Conservation (phyloP, 2,329 filamentous ascomycete species). For the Elsinoe perseae region DNA sequence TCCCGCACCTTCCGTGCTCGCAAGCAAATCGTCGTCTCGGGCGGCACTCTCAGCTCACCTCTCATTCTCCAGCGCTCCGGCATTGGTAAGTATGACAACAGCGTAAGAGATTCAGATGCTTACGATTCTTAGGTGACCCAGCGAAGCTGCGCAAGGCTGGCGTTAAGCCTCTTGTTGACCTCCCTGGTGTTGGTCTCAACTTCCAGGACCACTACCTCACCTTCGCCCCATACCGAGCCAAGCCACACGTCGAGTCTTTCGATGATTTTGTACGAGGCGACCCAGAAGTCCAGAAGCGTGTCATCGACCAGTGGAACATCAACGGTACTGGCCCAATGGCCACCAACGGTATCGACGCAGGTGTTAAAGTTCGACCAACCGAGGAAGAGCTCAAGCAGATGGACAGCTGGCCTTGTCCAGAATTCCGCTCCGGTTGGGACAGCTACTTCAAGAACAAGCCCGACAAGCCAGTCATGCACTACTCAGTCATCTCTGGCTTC, state of each 20-base stretch:
- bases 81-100: slow-evolving; percentile 38
- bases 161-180: slow-evolving; percentile 60
- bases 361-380: slow-evolving; percentile 68
- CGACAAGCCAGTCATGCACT: slow-evolving; percentile 83
- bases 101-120: not conserved
- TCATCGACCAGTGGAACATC: slow-evolving; percentile 69
- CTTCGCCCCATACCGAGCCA: slow-evolving; percentile 63
- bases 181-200: slow-evolving; percentile 66
- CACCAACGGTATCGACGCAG: slow-evolving; percentile 73
- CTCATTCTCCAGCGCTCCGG: slow-evolving; percentile 69
- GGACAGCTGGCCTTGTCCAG: slow-evolving; percentile 63
- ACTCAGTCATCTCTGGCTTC: slow-evolving; percentile 62
- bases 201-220: slow-evolving; percentile 72
- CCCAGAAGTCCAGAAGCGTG: slow-evolving; percentile 62
- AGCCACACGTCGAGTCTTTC: slow-evolving; percentile 68
- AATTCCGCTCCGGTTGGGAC: slow-evolving; percentile 69
- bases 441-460: slow-evolving; percentile 78
- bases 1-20: slow-evolving; percentile 57
- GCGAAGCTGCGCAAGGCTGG: slow-evolving; percentile 62
- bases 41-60: slow-evolving; percentile 65
- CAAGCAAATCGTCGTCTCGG: slow-evolving; percentile 66
- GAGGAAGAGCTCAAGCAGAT: slow-evolving; percentile 60
- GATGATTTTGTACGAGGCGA: slow-evolving; percentile 72
- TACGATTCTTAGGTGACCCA: slow-evolving; percentile 46
- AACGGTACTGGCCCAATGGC: slow-evolving; percentile 71